phyloP scores from a whole-genome alignment of 2,329 filamentous ascomycete species.

The Aspergillus costaricaensis region DNA sequence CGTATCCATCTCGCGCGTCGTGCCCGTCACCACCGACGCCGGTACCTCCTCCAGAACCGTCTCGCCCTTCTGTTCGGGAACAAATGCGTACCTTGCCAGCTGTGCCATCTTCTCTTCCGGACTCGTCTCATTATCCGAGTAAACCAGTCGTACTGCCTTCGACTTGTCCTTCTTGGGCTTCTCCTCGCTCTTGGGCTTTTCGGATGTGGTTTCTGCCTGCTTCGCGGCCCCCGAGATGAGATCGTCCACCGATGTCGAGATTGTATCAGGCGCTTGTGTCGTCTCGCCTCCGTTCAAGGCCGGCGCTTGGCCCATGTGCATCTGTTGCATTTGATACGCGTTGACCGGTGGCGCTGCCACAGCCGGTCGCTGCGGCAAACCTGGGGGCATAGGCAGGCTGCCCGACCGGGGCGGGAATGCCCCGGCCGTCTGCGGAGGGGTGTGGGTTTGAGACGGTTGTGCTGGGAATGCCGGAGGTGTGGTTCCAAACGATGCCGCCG shows the following conservation, averaged over 20 bases:
- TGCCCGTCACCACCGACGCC: conserved; percentile 36
- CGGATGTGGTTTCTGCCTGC: conserved; percentile 44
- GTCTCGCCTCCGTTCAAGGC: conserved; percentile 30
- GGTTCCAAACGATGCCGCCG: conserved; percentile 41
- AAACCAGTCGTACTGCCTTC: conserved; percentile 71
- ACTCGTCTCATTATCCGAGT: conserved; percentile 75
- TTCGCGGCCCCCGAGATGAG: conserved; percentile 53
- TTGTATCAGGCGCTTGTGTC: conserved; percentile 24
- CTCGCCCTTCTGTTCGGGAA: conserved; percentile 47
- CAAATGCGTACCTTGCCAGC: conserved; percentile 73
- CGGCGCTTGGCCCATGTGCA: conserved; percentile 54
- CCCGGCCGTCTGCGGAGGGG: conserved; percentile 41
- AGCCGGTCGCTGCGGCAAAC: conserved; percentile 62
- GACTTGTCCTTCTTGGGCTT: conserved; percentile 68
- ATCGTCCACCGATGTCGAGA: conserved; percentile 52
- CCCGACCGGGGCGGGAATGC: conserved; percentile 52
- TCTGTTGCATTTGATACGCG: conserved; percentile 57
- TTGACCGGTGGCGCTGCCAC: conserved; percentile 58
- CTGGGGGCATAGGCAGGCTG: conserved; percentile 57
- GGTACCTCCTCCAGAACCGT: conserved; percentile 39
- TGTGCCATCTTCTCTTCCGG: conserved; percentile 87
- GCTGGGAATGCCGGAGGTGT: conserved; percentile 46
- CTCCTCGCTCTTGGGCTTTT: conserved; percentile 46
- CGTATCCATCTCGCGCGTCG: conserved; percentile 37
- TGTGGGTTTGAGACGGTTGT: conserved; percentile 46